Conservation (phyloP, 805 yeast species). For the Helenozyma baotianmanensis region DNA sequence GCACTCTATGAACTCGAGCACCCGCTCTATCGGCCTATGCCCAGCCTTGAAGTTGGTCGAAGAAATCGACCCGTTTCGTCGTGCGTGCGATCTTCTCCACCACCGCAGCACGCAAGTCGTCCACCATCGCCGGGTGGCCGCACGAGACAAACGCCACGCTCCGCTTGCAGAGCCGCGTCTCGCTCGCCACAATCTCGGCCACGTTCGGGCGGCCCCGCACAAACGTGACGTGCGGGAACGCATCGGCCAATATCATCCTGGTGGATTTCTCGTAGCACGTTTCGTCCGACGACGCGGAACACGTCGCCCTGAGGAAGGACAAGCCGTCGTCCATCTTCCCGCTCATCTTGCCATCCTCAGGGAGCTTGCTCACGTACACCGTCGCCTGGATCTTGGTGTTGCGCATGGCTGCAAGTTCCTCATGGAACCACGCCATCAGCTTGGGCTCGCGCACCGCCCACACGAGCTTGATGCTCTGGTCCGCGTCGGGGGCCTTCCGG, state of each 20-base stretch:
- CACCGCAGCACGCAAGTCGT: slow-evolving; percentile 47
- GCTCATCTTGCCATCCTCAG: not conserved
- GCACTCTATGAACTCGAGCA: no score
- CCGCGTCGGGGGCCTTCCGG: slow-evolving; percentile 4
- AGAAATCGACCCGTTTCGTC: slow-evolving; percentile 56
- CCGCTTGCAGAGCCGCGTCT: slow-evolving; percentile 33
- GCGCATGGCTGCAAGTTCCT: slow-evolving; percentile 31
- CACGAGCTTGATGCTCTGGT: slow-evolving; percentile 22
- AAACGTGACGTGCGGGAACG: slow-evolving; percentile 36
- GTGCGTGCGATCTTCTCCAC: slow-evolving; percentile 33
- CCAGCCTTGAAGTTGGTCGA: slow-evolving; percentile 35
- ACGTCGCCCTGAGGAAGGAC: not conserved
- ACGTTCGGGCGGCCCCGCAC: slow-evolving; percentile 42
- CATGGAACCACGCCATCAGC: slow-evolving; percentile 37
- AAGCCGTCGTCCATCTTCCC: slow-evolving; percentile 1
- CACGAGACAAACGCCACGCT: slow-evolving; percentile 51
- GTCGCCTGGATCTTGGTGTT: slow-evolving; percentile 31
- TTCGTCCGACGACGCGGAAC: not conserved
- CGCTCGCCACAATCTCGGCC: slow-evolving; percentile 28
- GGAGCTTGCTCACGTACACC: slow-evolving; percentile 25
- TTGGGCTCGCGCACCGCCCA: slow-evolving; percentile 40
- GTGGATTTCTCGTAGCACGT: not conserved
- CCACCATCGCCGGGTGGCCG: slow-evolving; percentile 60
- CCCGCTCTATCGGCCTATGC: no score
- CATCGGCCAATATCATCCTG: slow-evolving; percentile 11